A percentile compares a stretch with the other conserved stretches of the same genome.
These are phyloP conservation scores for Phaseolus lunatus DNA, from an alignment of 306 rosid species.

Conservation along the genomic window DNA sequence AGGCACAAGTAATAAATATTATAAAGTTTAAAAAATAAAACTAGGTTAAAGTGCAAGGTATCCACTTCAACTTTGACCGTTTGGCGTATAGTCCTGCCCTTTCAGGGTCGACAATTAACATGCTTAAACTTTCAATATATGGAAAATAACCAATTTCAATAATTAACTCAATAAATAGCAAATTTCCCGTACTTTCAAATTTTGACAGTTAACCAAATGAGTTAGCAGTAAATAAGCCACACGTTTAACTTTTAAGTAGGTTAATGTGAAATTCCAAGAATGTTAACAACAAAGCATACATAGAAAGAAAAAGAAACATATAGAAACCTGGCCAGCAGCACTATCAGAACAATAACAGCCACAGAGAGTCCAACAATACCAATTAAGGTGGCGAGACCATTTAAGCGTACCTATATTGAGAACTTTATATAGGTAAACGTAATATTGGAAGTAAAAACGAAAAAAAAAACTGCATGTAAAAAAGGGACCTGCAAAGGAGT, in stretches of 20 bases:
- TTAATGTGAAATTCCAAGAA: neutral
- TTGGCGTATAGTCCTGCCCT: neutral
- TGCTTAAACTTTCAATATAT: conserved; percentile 10
- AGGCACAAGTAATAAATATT: neutral
- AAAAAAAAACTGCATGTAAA: neutral
- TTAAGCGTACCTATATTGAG: conserved; percentile 77
- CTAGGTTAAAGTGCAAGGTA: conserved; percentile 13
- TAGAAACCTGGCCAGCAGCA: conserved; percentile 74
- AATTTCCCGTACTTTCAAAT: conserved; percentile 5
- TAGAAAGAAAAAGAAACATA: conserved; percentile 26
- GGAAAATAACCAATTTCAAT: neutral
- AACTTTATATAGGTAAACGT: conserved; percentile 33
- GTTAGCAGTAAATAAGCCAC: conserved; percentile 2
- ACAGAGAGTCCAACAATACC: conserved; percentile 87
- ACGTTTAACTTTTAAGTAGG: conserved; percentile 16
- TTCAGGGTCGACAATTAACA: neutral
- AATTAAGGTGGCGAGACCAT: conserved; percentile 90
- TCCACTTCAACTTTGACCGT: conserved; percentile 35
- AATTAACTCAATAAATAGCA: neutral
- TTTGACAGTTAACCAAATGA: neutral
- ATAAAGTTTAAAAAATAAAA: neutral
- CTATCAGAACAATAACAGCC: conserved; percentile 69
- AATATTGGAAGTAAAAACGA: neutral
- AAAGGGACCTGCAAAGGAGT: conserved; percentile 89
- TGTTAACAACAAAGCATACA: conserved; percentile 4